These are phyloP conservation scores for Scutellaria minor DNA, from an alignment of 257 asterid genomes.

Conservation along the genomic window DNA sequence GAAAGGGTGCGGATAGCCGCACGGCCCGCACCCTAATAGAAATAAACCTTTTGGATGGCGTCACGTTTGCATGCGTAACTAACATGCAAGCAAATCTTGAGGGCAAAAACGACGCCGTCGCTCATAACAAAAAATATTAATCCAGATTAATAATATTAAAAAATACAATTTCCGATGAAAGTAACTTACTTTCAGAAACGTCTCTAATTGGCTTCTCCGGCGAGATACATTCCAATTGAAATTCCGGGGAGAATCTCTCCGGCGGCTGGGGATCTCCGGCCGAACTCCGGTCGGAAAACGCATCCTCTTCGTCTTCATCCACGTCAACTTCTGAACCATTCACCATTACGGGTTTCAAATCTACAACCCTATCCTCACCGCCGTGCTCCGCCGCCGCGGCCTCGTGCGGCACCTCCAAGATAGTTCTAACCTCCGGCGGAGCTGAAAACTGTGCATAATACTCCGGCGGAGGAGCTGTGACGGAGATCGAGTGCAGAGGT, in stretches of 20 bases:
- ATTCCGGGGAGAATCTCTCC: constrained; percentile 30
- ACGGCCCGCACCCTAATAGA: too few relatives aligned
- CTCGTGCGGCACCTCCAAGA: constrained; percentile 3
- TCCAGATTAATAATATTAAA: too few relatives aligned
- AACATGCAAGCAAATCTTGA: too few relatives aligned
- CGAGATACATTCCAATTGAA: constrained; percentile 24
- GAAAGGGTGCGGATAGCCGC: too few relatives aligned
- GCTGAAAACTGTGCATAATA: constrained; percentile 22
- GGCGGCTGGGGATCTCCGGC: constrained; percentile 13
- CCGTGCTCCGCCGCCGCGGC: constrained; percentile 27
- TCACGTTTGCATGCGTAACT: constrained; percentile 32
- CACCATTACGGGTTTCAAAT: constrained; percentile 50
- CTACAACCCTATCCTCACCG: constrained; percentile 35
- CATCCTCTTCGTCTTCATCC: constrained; percentile 36
- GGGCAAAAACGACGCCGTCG: too few relatives aligned
- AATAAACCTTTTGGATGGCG: background rate
- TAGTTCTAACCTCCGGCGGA: constrained; percentile 27
- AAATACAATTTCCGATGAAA: too few relatives aligned
- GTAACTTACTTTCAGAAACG: constrained; percentile 49
- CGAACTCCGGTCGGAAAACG: constrained; percentile 1
- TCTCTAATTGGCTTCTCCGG: constrained; percentile 36
- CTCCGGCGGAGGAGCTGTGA: constrained; percentile 41
- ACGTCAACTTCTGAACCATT: constrained; percentile 43
- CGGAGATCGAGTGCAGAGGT: constrained; percentile 31
- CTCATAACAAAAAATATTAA: too few relatives aligned